Conservation (phyloP, 192 early-diverging fungal species). For the Helicostylum pulchrum region DNA sequence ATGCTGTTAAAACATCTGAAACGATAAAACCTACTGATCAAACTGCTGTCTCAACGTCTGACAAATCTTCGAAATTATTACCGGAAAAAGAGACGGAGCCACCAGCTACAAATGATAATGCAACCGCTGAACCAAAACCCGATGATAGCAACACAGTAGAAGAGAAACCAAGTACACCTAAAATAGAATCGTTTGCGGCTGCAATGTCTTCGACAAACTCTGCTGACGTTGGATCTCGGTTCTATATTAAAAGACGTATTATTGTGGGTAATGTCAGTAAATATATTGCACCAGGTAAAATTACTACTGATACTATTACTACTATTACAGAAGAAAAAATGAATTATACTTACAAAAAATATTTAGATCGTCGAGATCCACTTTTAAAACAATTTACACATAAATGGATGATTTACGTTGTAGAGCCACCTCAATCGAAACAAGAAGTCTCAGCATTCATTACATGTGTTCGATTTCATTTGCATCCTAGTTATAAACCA, state of each 20-base stretch:
- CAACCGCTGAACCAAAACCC: neutral
- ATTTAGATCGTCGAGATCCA: slow-evolving; percentile 48
- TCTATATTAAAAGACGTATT: slow-evolving; percentile 66
- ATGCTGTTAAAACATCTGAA: neutral
- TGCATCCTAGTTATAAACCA: slow-evolving; percentile 88
- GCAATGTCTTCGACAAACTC: neutral
- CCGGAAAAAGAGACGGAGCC: slow-evolving; percentile 1
- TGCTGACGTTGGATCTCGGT: slow-evolving; percentile 59
- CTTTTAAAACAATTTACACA: slow-evolving; percentile 62
- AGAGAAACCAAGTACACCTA: neutral
- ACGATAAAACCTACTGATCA: neutral
- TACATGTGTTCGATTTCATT: slow-evolving; percentile 75
- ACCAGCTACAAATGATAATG: neutral
- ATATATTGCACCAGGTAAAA: slow-evolving; percentile 52
- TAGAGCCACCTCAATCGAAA: slow-evolving; percentile 47
- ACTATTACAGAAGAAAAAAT: too few relatives aligned
- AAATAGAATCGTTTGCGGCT: slow-evolving; percentile 27
- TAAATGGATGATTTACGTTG: slow-evolving; percentile 91
- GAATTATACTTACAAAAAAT: slow-evolving; percentile 1
- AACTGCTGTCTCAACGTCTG: neutral
- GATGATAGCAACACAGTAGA: neutral
- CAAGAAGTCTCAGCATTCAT: slow-evolving; percentile 63
- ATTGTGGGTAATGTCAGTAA: slow-evolving; percentile 75
- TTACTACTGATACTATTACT: too few relatives aligned
- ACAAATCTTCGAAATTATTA: slow-evolving; percentile 11